Evolutionary conservation across 352 stramenopile species (phyloP).

Genomic region (Pythium myriotylum): DNA sequence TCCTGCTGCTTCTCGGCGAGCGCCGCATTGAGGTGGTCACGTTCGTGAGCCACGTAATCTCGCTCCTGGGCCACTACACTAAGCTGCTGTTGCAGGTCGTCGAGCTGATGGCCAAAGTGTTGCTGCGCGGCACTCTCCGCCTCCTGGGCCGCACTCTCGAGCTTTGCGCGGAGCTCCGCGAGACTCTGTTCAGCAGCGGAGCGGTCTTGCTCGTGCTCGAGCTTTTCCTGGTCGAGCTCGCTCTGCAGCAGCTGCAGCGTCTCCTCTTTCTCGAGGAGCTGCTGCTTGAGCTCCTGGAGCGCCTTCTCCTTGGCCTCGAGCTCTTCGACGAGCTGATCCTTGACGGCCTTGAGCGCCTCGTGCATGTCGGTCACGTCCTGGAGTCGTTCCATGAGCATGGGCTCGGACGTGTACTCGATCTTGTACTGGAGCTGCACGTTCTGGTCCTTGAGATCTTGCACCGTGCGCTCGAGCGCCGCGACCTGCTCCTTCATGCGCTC

Average conservation of each 20-base stretch:
- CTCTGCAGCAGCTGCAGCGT: conserved; percentile 46
- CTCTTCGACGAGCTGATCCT: conserved; percentile 68
- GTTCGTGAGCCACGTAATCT: conserved; percentile 22
- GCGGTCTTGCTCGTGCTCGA: conserved; percentile 10
- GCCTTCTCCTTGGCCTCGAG: conserved; percentile 68
- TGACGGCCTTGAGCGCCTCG: conserved; percentile 68
- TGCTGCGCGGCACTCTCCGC: conserved; percentile 14
- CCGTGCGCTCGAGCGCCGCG: conserved; percentile 46
- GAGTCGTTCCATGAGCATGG: conserved; percentile 79
- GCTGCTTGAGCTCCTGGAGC: conserved; percentile 38
- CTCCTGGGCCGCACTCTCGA: conserved; percentile 7
- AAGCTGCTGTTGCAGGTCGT: conserved; percentile 34
- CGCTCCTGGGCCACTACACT: conserved; percentile 38
- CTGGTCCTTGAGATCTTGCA: conserved; percentile 78
- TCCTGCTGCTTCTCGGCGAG: conserved; percentile 25
- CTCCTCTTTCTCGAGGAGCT: conserved; percentile 30
- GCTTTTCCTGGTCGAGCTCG: conserved; percentile 58
- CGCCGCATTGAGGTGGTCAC: conserved; percentile 23
- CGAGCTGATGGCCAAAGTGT: conserved; percentile 13
- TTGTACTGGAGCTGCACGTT: conserved; percentile 87
- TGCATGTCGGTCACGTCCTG: conserved; percentile 84
- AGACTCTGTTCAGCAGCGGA: conserved; percentile 4
- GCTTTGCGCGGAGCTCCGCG: conserved; percentile 5
- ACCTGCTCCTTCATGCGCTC: conserved; percentile 47
- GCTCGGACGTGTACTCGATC: conserved; percentile 78